Percentiles rank a stretch among this genome's conserved stretches.
These are phyloP conservation scores for Physaria fendleri DNA, from an alignment of 345 rosid genomes.

Conservation along the genomic window DNA sequence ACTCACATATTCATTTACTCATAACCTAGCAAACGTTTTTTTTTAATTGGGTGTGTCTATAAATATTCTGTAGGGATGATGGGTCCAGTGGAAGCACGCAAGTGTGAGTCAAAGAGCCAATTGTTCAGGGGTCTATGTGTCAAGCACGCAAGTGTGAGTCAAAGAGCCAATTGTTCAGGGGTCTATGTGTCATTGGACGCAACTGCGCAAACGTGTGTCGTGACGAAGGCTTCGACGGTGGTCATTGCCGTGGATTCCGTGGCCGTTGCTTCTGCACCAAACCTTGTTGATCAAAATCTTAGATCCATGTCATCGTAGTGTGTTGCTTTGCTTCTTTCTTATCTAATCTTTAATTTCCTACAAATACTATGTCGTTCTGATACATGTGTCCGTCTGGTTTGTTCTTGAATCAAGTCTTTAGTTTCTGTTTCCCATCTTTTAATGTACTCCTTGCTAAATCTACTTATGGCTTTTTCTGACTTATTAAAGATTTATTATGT, in stretches of 20 bases:
- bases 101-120: slow-evolving; percentile 41
- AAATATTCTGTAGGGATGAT: slow-evolving; percentile 8
- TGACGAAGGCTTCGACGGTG: slow-evolving; percentile 42
- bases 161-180: slow-evolving; percentile 40
- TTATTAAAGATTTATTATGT: neutral
- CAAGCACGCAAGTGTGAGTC: slow-evolving; percentile 35
- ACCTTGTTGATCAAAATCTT: slow-evolving; percentile 27
- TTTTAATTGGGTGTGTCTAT: neutral
- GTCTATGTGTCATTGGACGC: slow-evolving; percentile 22
- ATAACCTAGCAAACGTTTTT: neutral
- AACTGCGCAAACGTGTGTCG: slow-evolving; percentile 42
- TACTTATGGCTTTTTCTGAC: neutral
- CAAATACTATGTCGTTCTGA: slow-evolving; percentile 17
- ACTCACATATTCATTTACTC: neutral
- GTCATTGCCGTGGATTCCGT: slow-evolving; percentile 40
- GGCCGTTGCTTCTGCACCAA: slow-evolving; percentile 49
- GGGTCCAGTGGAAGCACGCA: slow-evolving; percentile 37
- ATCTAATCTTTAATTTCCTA: slow-evolving; percentile 2
- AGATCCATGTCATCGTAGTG: no score
- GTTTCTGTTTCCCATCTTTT: slow-evolving; percentile 8
- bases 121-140: slow-evolving; percentile 35
- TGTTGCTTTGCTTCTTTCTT: neutral
- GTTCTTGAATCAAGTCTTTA: slow-evolving; percentile 16
- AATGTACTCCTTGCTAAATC: slow-evolving; percentile 12
- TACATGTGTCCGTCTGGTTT: slow-evolving; percentile 3